Evolutionary conservation across 768 basidiomycete species (phyloP).

Genomic region (Suillus alpinus): DNA sequence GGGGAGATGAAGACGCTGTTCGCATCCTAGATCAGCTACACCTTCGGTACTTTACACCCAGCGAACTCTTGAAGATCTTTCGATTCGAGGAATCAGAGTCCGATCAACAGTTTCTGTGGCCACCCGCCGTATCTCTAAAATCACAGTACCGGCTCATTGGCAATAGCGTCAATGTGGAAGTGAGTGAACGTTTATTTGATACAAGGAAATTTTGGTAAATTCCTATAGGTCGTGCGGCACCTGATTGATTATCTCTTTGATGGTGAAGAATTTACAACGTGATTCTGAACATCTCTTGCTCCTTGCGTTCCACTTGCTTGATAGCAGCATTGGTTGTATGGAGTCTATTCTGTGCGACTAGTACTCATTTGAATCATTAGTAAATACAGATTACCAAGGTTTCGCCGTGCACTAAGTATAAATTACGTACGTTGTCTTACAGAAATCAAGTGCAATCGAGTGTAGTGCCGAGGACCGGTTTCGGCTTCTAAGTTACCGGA

Average conservation of each 20-base stretch:
- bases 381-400: too few species aligned
- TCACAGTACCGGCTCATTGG: slow-evolving; percentile 76
- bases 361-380: too few species aligned
- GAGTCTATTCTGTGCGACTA: not conserved
- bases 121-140: slow-evolving; percentile 54
- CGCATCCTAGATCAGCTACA: slow-evolving; percentile 55
- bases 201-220: not conserved
- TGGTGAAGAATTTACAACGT: slow-evolving; percentile 12
- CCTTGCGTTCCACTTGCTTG: not conserved
- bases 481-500: not conserved
- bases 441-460: not conserved
- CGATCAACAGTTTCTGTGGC: slow-evolving; percentile 54
- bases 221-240: slow-evolving; percentile 41
- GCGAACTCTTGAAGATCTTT: slow-evolving; percentile 69
- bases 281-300: not conserved
- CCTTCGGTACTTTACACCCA: slow-evolving; percentile 74
- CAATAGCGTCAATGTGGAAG: slow-evolving; percentile 79
- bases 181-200: slow-evolving; percentile 23
- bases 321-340: not conserved
- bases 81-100: slow-evolving; percentile 40
- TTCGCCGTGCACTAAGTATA: too few species aligned
- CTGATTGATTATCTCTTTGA: slow-evolving; percentile 59
- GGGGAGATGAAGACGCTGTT: slow-evolving; percentile 42
- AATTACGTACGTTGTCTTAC: not conserved
- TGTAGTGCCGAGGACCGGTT: not conserved